Evolutionary conservation across 371 early-diverging fungal species (phyloP).

Genomic region (Blastocladiella emersonii): DNA sequence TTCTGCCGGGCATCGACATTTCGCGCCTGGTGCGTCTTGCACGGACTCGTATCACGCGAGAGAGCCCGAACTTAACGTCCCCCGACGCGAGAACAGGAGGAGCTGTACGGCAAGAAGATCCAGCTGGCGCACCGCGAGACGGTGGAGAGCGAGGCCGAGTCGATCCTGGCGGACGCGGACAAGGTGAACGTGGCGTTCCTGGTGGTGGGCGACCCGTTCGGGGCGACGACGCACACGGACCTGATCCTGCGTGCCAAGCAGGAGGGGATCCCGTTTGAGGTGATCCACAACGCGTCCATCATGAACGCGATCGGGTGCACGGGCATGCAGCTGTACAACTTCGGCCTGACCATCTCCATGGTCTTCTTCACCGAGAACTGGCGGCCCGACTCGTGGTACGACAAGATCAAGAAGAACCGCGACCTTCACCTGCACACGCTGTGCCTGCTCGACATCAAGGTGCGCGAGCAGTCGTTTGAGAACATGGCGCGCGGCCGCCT

Average conservation of each 20-base stretch:
- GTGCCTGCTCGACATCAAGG: slow-evolving; percentile 97
- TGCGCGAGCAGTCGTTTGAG: slow-evolving; percentile 92
- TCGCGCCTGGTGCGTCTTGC: not conserved
- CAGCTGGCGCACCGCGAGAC: slow-evolving; percentile 88
- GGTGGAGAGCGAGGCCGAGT: slow-evolving; percentile 87
- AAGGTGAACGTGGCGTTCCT: slow-evolving; percentile 83
- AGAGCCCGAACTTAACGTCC: not conserved
- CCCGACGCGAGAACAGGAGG: slow-evolving; percentile 61
- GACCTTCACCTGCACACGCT: slow-evolving; percentile 86
- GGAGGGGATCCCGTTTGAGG: slow-evolving; percentile 61
- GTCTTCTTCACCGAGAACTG: slow-evolving; percentile 94
- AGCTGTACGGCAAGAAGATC: slow-evolving; percentile 70
- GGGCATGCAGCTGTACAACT: slow-evolving; percentile 96
- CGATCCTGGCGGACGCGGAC: slow-evolving; percentile 79
- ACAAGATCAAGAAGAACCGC: slow-evolving; percentile 78
- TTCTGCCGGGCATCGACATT: slow-evolving; percentile 45
- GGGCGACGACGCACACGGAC: slow-evolving; percentile 99
- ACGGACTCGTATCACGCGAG: not conserved
- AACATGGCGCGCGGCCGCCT: slow-evolving; percentile 82
- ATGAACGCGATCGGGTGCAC: slow-evolving; percentile 97
- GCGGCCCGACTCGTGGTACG: slow-evolving; percentile 95
- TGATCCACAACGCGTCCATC: slow-evolving; percentile 98
- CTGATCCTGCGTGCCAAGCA: slow-evolving; percentile 90
- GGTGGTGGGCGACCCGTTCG: slow-evolving; percentile 98
- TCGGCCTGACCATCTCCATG: slow-evolving; percentile 98